Evolutionary conservation across 208 protist species (phyloP).

Genomic region (Trypanosoma mega): DNA sequence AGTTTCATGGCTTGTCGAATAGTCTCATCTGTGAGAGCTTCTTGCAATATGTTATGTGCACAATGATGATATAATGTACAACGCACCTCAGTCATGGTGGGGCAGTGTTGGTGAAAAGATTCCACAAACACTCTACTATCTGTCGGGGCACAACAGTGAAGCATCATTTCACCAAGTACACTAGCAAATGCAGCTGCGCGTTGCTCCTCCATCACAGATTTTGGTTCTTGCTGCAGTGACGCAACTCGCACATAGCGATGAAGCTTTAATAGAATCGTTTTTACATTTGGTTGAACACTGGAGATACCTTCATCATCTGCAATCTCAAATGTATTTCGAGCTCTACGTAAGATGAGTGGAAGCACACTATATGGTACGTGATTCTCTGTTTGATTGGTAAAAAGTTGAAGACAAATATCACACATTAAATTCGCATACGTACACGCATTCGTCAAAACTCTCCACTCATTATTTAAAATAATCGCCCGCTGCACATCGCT

Average conservation of each 20-base stretch:
- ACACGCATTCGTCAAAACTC: conserved; percentile 17
- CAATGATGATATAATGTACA: conserved; percentile 69
- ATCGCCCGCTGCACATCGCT: not conserved
- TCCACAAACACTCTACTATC: conserved; percentile 49
- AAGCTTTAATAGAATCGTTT: conserved; percentile 52
- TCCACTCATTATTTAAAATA: conserved; percentile 19
- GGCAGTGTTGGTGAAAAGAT: conserved; percentile 59
- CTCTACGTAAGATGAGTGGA: conserved; percentile 54
- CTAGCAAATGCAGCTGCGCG: conserved; percentile 53
- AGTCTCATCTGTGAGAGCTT: conserved; percentile 37
- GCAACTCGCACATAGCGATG: conserved; percentile 46
- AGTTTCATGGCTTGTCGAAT: conserved; percentile 46
- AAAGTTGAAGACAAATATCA: conserved; percentile 29
- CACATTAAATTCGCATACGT: conserved; percentile 32
- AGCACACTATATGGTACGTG: conserved; percentile 57
- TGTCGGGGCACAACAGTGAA: conserved; percentile 30
- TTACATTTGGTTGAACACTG: conserved; percentile 46
- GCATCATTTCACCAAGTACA: conserved; percentile 62
- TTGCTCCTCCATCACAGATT: conserved; percentile 26
- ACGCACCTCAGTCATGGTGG: conserved; percentile 45
- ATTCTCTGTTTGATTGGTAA: conserved; percentile 27
- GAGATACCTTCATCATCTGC: conserved; percentile 37
- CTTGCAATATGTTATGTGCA: conserved; percentile 54
- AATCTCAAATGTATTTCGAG: conserved; percentile 63
- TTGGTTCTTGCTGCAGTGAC: conserved; percentile 13